A percentile compares a stretch with the other conserved stretches of the same genome.
Conservation (phyloP, 306 rosid genomes). For the Vachellia pachyceras region DNA sequence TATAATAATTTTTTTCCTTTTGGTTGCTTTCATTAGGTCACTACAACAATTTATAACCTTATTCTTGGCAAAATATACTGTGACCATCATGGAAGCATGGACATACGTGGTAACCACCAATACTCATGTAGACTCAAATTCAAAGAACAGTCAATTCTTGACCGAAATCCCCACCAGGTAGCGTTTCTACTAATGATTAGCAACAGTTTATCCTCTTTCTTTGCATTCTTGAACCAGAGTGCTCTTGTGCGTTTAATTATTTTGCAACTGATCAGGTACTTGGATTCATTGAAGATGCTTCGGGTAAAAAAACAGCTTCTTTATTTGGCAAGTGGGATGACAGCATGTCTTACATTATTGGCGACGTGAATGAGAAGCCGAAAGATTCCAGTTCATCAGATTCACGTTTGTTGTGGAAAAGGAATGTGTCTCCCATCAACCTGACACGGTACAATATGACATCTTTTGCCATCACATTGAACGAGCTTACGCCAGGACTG, state of each 20-base stretch:
- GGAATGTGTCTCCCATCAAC: constrained; percentile 65
- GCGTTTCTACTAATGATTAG: constrained; percentile 31
- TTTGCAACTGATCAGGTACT: constrained; percentile 57
- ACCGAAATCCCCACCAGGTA: constrained; percentile 98
- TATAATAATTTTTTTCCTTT: neutral
- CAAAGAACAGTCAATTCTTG: constrained; percentile 93
- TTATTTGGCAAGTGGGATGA: constrained; percentile 97
- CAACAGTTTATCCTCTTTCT: neutral
- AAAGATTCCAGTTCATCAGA: constrained; percentile 58
- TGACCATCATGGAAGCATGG: constrained; percentile 95
- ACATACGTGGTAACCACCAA: constrained; percentile 83
- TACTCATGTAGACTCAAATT: constrained; percentile 83
- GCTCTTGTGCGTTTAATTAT: neutral
- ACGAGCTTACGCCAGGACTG: constrained; percentile 80
- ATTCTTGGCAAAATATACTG: constrained; percentile 94
- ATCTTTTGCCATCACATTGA: constrained; percentile 86
- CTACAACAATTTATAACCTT: constrained; percentile 90
- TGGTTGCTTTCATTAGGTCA: constrained; percentile 63
- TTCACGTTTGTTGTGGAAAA: constrained; percentile 77
- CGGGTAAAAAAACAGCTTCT: constrained; percentile 70
- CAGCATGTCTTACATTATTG: constrained; percentile 65
- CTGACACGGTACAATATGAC: constrained; percentile 97
- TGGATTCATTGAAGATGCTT: constrained; percentile 83
- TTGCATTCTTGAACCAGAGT: neutral
- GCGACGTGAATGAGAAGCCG: constrained; percentile 60